Conservation (phyloP, 2,329 filamentous ascomycete species). For the Nigrospora oryzae region DNA sequence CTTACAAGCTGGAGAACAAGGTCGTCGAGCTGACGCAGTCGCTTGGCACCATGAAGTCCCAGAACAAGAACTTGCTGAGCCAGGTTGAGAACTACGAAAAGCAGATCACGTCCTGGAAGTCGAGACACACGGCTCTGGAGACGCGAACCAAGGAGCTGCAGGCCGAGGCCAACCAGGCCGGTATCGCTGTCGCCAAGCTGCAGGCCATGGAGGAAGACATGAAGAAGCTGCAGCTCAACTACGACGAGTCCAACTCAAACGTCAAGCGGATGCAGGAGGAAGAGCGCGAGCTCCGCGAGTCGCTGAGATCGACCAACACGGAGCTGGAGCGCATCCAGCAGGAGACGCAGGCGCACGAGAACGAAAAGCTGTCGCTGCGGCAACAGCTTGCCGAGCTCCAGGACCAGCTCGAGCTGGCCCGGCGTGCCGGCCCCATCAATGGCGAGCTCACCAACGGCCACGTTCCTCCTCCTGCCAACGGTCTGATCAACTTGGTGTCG, state of each 20-base stretch:
- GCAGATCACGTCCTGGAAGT: constrained; percentile 95
- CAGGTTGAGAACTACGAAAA: constrained; percentile 95
- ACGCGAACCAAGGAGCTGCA: constrained; percentile 88
- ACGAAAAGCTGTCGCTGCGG: constrained; percentile 75
- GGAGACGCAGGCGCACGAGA: constrained; percentile 67
- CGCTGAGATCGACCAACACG: constrained; percentile 66
- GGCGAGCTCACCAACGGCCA: constrained; percentile 60
- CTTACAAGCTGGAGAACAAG: constrained; percentile 99
- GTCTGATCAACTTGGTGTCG: constrained; percentile 92
- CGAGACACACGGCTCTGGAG: constrained; percentile 82
- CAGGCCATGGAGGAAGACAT: constrained; percentile 93
- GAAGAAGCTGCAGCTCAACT: constrained; percentile 79
- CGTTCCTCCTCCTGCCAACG: constrained; percentile 50
- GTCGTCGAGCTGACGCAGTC: constrained; percentile 96
- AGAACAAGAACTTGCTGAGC: constrained; percentile 81
- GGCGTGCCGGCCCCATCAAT: constrained; percentile 67
- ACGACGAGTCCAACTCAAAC: constrained; percentile 82
- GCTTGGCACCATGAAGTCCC: constrained; percentile 81
- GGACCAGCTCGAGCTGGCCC: constrained; percentile 84
- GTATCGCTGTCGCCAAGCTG: constrained; percentile 85
- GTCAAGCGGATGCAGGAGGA: constrained; percentile 94
- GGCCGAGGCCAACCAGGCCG: constrained; percentile 93
- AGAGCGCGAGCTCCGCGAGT: constrained; percentile 77
- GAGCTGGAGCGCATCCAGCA: constrained; percentile 76
- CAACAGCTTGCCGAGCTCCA: constrained; percentile 86